Base-by-base conservation (phyloP, 2,329 filamentous ascomycete genomes). In the Lecanoromycetidae sp. region DNA sequence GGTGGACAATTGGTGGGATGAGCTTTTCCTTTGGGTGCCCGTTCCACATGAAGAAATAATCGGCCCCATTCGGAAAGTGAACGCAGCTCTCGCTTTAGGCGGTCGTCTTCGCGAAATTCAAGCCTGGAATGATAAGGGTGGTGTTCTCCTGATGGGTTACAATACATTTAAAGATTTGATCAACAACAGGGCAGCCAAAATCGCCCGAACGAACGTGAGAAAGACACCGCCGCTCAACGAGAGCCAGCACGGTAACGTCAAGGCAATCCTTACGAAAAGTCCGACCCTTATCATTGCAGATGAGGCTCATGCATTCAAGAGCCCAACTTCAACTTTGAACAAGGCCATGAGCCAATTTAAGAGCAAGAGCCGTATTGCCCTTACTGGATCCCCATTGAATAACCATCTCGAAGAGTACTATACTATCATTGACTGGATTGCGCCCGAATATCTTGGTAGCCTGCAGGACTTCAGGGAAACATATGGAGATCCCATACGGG, bases 401-500 rank as follows among this genome's bases (percentile, higher is more conserved):
- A 95, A 94, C 58, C 84, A 86, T 43, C 77, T 94, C 0, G 68
- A 75, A 23, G 88, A 95, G 57, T 94, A 94, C 58, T 87, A 81
- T 58, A 68, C 79, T n/a, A 85, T 94, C 77, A 82, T 94, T 49
- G 76, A 88, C 53, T 94, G 87, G 86, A 79, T 91, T 42, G 80
- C 85, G 1, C 84, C 84, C 0, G 77, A 77, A 20, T 94, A 85
- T 59, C 70, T 94, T 2, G 87, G 86, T 0, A 71, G 75, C 3
- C 63, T 72, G 8, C 57, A 63, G 0, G 81, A 88, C 57, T 95
- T 95, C 61, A 73, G 70, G 17, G 60, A 70, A 0, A 74, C 79
- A n/a, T 94, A 82, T 58, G 74, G 78, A 4, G 72, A 71, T 3
- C 84, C 85, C 0, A 94, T 95, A 53, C 71, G 80, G 45, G 66